A percentile compares a stretch with the other conserved stretches of the same genome.
These are phyloP conservation scores for Aspergillus eucalypticola DNA, from an alignment of 2,329 filamentous ascomycete species.

Conservation along the genomic window DNA sequence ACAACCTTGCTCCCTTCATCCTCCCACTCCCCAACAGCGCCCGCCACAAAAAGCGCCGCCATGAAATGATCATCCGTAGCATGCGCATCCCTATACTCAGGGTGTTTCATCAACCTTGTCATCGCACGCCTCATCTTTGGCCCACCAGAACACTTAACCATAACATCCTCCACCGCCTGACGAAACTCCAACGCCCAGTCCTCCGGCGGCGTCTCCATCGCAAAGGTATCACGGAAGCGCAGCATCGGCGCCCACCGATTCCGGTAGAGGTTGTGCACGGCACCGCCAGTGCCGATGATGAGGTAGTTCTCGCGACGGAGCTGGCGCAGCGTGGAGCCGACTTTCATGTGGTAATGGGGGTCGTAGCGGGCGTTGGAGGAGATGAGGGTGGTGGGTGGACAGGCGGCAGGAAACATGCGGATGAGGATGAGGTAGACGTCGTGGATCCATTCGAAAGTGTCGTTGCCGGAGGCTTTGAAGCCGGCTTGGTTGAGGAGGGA, in stretches of 20 bases:
- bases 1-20: constrained; percentile 41
- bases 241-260: constrained; percentile 68
- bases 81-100: constrained; percentile 65
- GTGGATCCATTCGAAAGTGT: constrained; percentile 69
- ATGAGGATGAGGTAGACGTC: constrained; percentile 70
- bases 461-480: constrained; percentile 56
- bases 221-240: constrained; percentile 63
- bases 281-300: constrained; percentile 62
- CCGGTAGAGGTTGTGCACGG: constrained; percentile 70
- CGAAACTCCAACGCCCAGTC: constrained; percentile 65
- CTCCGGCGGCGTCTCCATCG: constrained; percentile 59
- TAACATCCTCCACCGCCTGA: constrained; percentile 63
- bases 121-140: constrained; percentile 57
- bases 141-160: constrained; percentile 54
- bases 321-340: constrained; percentile 59
- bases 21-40: constrained; percentile 52
- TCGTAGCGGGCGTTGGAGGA: constrained; percentile 53
- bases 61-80: constrained; percentile 72
- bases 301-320: constrained; percentile 59
- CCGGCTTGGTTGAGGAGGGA: constrained; percentile 53
- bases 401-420: constrained; percentile 66
- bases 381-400: constrained; percentile 65
- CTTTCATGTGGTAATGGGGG: constrained; percentile 57
- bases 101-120: constrained; percentile 68
- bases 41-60: constrained; percentile 64